Evolutionary conservation across 75 land plant species (phyloP).

Genomic region (Chamaecyparis obtusa): DNA sequence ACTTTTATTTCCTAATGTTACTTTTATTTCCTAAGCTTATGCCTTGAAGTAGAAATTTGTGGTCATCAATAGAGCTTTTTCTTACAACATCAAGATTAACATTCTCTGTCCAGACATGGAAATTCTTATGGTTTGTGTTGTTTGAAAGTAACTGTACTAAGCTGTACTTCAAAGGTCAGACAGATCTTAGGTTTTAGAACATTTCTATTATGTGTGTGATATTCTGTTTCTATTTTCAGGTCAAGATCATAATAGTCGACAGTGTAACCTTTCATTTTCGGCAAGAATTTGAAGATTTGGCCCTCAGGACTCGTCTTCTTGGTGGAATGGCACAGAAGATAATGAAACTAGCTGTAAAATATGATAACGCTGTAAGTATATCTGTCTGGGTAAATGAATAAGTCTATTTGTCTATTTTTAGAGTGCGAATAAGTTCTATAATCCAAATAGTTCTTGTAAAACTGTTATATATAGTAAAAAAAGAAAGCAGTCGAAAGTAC

Average conservation of each 20-base stretch:
- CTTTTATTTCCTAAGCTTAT: neutral
- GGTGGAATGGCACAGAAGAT: slow-evolving; percentile 73
- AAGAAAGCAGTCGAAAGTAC: neutral
- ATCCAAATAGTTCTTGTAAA: neutral
- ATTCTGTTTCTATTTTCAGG: slow-evolving; percentile 39
- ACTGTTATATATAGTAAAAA: neutral
- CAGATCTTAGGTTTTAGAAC: neutral
- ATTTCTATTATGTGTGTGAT: slow-evolving; percentile 7
- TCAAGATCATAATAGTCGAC: slow-evolving; percentile 79
- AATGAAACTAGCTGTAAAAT: slow-evolving; percentile 69
- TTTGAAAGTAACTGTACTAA: neutral
- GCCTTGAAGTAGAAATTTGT: neutral
- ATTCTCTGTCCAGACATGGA: slow-evolving; percentile 3
- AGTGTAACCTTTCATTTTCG: slow-evolving; percentile 94
- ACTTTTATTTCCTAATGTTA: neutral
- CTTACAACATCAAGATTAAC: neutral
- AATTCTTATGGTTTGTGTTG: neutral
- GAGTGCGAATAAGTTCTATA: neutral
- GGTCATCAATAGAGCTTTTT: slow-evolving; percentile 3
- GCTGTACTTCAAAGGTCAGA: neutral
- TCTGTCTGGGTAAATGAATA: neutral
- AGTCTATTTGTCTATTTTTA: neutral
- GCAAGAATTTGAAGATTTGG: slow-evolving; percentile 89
- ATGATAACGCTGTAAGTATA: slow-evolving; percentile 68
- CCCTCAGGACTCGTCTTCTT: slow-evolving; percentile 72